Base-by-base conservation (phyloP, 106 monocot genomes). In the Vanilla planifolia region DNA sequence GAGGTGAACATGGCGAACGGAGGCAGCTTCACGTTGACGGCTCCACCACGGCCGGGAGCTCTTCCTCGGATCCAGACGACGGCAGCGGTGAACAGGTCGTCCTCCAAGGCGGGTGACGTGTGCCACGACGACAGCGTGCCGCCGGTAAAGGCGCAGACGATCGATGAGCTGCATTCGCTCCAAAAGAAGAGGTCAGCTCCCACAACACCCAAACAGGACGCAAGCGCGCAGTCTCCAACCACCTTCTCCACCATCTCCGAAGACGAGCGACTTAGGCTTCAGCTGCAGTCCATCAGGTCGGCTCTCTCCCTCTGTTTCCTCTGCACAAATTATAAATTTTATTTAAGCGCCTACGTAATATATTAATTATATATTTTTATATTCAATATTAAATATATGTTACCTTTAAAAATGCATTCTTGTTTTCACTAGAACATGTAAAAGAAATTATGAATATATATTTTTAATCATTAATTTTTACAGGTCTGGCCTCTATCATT, bases 231-330 rank as follows among this genome's bases (percentile, higher is more conserved):
- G 15, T 58, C 55, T 20, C 33, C 44, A 21, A 62, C 82, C 41
- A 65, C 77, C 33, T 67, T 72, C 74, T 37, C 84, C 36, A 19
- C 70, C 52, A 62, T 83, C 68, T 73, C 91, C 51, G 98, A 92
- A 43, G 94, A 95, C 33, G 85, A 92, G 9, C 76, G 92, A 9
- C 88, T 85, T 3, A 70, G 71, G 60, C 88, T 85, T 55, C 98
- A 99, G 75, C 98, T 99, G 34, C 92, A 88, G 41, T 99, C 98
- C 48, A 99, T 99, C 69, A 98, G 95, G 95, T 94, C 1, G 1
- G 21, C 20, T n/a, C n/a, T n/a, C n/a, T n/a, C n/a, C n/a, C n/a
- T n/a, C n/a, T n/a, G n/a, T n/a, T n/a, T n/a, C n/a, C n/a, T n/a
- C n/a, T n/a, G n/a, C n/a, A n/a, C n/a, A n/a, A n/a, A n/a, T n/a